These are phyloP conservation scores for Aspergillus brunneoviolaceus DNA, from an alignment of 2,329 filamentous ascomycete species.

Conservation along the genomic window DNA sequence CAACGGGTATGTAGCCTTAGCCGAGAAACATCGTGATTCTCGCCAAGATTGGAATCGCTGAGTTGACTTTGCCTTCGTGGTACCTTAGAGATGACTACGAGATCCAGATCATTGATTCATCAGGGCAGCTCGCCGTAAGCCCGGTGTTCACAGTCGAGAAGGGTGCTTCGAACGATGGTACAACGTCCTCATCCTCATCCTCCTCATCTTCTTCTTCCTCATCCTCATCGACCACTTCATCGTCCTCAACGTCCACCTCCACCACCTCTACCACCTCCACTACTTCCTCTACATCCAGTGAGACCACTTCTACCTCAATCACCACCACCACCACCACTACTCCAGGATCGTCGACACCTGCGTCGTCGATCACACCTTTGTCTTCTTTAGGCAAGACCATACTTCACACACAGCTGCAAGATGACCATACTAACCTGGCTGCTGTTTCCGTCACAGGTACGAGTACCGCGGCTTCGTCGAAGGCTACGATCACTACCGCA, in stretches of 20 bases:
- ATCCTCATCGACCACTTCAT: neutral
- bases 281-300: neutral
- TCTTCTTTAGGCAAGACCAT: constrained; percentile 5
- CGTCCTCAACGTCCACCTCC: neutral
- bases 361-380: neutral
- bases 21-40: neutral
- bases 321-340: neutral
- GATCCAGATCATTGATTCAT: constrained; percentile 6
- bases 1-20: constrained; percentile 1
- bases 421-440: neutral
- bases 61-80: neutral
- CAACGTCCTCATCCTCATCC: neutral
- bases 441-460: neutral
- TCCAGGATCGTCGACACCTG: neutral
- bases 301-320: constrained; percentile 1
- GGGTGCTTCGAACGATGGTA: constrained; percentile 4
- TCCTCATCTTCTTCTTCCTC: neutral
- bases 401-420: neutral
- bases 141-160: constrained; percentile 5
- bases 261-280: neutral
- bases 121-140: constrained; percentile 3
- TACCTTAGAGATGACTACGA: constrained; percentile 1
- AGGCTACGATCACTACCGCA: neutral
- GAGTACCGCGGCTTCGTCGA: neutral
- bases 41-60: neutral